phyloP scores from a whole-genome alignment of 1,284 basidiomycete genomes.

The Somion occarium region DNA sequence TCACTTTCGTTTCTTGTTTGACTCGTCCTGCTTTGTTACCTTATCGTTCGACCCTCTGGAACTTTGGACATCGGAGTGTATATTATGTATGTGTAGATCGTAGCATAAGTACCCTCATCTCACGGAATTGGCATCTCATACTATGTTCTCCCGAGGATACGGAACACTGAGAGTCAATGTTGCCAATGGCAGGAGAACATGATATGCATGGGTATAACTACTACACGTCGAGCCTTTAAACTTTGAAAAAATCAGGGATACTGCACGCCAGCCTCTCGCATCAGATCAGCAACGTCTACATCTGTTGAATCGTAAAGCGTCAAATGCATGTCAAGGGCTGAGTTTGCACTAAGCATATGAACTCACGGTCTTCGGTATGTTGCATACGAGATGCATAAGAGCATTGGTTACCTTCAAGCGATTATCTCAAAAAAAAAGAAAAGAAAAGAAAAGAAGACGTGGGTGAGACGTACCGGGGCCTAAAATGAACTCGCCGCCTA shows the following conservation, averaged over 20 bases:
- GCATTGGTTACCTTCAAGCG: constrained; percentile 29
- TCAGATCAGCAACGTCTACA: constrained; percentile 39
- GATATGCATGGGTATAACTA: too few species aligned
- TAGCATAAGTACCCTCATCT: too few species aligned
- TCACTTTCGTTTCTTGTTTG: too few species aligned
- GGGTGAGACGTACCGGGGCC: constrained; percentile 38
- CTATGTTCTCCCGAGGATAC: too few species aligned
- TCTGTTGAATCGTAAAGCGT: constrained; percentile 26
- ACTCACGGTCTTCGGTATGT: constrained; percentile 60
- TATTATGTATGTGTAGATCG: not conserved
- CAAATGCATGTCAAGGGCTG: not conserved
- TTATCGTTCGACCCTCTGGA: too few species aligned
- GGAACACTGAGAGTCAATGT: too few species aligned
- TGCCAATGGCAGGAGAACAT: too few species aligned
- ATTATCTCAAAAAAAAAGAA: constrained; percentile 1
- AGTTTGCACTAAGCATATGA: not conserved
- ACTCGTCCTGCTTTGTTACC: too few species aligned
- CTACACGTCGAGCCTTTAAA: too few species aligned
- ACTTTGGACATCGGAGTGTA: too few species aligned
- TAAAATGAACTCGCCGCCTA: constrained; percentile 61
- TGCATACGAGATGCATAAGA: constrained; percentile 51
- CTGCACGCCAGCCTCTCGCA: constrained; percentile 27
- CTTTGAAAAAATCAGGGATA: constrained; percentile 15
- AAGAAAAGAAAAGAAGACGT: not conserved
- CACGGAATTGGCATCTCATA: too few species aligned